phyloP scores from a whole-genome alignment of 305 asterid genomes.

The Caryopteris hybrid region DNA sequence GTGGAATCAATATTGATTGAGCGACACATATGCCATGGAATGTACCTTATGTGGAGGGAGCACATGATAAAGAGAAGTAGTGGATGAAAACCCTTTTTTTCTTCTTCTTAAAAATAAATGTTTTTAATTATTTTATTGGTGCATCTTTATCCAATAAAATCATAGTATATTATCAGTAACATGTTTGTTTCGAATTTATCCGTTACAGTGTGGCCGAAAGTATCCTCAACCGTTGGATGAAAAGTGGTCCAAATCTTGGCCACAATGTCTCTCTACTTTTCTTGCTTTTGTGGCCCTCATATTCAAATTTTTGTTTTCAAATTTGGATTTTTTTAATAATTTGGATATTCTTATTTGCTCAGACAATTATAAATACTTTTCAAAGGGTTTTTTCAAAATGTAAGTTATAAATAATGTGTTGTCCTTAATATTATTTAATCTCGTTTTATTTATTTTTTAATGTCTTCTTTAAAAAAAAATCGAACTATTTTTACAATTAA shows the following conservation, averaged over 20 bases:
- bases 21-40: constrained; percentile 5
- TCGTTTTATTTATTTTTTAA: too few species aligned
- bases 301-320: background rate
- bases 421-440: too few species aligned
- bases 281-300: background rate
- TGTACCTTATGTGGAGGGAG: constrained; percentile 20
- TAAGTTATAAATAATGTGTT: too few species aligned
- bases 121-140: background rate
- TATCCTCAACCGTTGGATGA: constrained; percentile 11
- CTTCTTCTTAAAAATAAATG: background rate
- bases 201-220: constrained; percentile 21
- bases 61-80: background rate
- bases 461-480: too few species aligned
- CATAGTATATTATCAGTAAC: constrained; percentile 17
- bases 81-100: background rate
- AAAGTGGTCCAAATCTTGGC: constrained; percentile 24
- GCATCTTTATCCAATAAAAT: constrained; percentile 22
- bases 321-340: background rate
- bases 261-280: background rate
- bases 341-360: background rate
- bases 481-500: too few species aligned
- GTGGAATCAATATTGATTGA: too few species aligned
- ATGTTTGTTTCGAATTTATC: constrained; percentile 27
- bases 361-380: too few species aligned
- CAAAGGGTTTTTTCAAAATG: too few species aligned